Percentiles rank a stretch among this genome's conserved stretches.
Evolutionary conservation across 129 eudicot species (phyloP).

Genomic region (Lonicera japonica): DNA sequence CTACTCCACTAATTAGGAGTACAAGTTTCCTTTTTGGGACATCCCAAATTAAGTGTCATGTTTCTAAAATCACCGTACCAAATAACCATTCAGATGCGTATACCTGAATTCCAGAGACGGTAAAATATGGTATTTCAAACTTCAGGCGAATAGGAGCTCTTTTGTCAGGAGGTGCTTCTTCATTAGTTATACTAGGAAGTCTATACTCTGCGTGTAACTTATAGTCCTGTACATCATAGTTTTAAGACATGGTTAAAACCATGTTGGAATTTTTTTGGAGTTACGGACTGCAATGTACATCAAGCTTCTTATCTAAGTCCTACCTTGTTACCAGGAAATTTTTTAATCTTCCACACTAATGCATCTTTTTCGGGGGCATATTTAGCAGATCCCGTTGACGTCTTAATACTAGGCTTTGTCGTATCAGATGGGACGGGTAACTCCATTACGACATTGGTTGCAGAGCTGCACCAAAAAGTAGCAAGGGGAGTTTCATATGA

Average conservation of each 20-base stretch:
- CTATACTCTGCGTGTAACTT: constrained; percentile 69
- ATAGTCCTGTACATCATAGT: constrained; percentile 44
- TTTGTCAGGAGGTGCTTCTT: constrained; percentile 59
- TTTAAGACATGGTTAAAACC: neutral
- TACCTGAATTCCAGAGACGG: constrained; percentile 93
- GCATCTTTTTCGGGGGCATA: constrained; percentile 88
- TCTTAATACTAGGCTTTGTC: constrained; percentile 65
- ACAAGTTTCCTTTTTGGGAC: too few species aligned
- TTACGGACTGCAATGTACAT: too few species aligned
- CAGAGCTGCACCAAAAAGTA: constrained; percentile 41
- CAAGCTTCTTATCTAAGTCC: neutral
- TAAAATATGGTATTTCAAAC: constrained; percentile 91
- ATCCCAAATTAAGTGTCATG: too few species aligned
- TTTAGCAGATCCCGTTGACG: constrained; percentile 79
- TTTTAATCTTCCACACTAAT: constrained; percentile 66
- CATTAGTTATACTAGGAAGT: constrained; percentile 68
- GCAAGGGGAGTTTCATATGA: neutral
- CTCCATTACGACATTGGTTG: constrained; percentile 71
- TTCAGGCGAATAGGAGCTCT: constrained; percentile 78
- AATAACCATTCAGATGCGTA: neutral
- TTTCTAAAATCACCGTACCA: too few species aligned
- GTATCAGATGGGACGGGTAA: constrained; percentile 80
- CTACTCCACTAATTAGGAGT: too few species aligned
- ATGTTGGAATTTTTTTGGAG: too few species aligned
- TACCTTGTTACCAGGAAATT: constrained; percentile 91